phyloP scores from a whole-genome alignment of 2,329 filamentous ascomycete genomes.

The Ceratocystis papillata region DNA sequence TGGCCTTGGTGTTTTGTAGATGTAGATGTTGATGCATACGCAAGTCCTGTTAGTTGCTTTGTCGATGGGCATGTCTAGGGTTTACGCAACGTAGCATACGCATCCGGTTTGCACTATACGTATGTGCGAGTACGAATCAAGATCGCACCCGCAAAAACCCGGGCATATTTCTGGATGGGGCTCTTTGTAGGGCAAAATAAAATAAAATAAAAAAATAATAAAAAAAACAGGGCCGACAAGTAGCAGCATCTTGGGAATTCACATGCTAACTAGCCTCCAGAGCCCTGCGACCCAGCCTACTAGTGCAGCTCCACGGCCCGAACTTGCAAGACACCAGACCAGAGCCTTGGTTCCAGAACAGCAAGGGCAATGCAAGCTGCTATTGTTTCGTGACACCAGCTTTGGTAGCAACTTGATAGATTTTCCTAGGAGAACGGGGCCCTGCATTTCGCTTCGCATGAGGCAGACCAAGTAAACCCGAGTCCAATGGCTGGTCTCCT shows the following conservation, averaged over 20 bases:
- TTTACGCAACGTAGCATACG: neutral
- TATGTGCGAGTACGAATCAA: no score
- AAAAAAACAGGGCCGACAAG: no score
- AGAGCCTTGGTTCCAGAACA: neutral
- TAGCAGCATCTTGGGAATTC: no score
- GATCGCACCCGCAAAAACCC: no score
- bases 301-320: no score
- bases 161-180: no score
- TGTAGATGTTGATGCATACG: neutral
- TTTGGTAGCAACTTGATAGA: neutral
- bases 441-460: constrained; percentile 9
- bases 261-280: no score
- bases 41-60: neutral
- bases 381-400: constrained; percentile 9
- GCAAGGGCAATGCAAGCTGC: neutral
- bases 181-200: no score
- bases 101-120: neutral
- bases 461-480: neutral
- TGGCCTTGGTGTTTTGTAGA: neutral
- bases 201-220: no score
- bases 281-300: no score
- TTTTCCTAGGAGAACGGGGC: neutral
- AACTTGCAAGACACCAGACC: neutral
- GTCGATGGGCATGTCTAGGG: neutral
- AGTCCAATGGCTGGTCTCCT: neutral